phyloP scores from a whole-genome alignment of 352 stramenopile genomes.

The Phytopythium oedochilum region DNA sequence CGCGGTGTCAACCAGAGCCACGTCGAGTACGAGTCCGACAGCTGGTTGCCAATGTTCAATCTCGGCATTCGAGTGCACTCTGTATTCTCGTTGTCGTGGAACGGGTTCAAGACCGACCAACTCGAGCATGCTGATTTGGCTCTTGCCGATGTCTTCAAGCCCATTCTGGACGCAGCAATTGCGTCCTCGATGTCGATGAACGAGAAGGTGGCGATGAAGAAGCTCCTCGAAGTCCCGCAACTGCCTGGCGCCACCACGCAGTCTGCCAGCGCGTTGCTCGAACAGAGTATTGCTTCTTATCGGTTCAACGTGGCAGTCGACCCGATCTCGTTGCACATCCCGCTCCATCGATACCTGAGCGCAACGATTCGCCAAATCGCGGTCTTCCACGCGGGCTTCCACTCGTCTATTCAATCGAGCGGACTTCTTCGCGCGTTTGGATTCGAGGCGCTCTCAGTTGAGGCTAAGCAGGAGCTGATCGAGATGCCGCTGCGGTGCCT shows the following conservation, averaged over 20 bases:
- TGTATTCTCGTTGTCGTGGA: constrained; percentile 77
- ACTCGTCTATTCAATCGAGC: constrained; percentile 35
- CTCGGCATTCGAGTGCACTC: constrained; percentile 84
- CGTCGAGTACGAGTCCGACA: constrained; percentile 87
- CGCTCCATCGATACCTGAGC: constrained; percentile 76
- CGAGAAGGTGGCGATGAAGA: constrained; percentile 46
- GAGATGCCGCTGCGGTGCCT: constrained; percentile 79
- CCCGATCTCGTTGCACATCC: constrained; percentile 72
- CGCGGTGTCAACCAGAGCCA: constrained; percentile 70
- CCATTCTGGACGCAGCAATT: constrained; percentile 39
- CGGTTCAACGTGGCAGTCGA: constrained; percentile 59
- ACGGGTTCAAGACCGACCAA: constrained; percentile 43
- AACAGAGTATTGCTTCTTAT: constrained; percentile 35
- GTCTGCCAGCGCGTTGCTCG: background rate
- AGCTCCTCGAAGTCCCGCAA: constrained; percentile 25
- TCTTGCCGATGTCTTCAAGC: constrained; percentile 42
- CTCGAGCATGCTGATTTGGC: constrained; percentile 21
- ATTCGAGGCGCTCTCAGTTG: constrained; percentile 37
- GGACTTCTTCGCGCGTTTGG: constrained; percentile 52
- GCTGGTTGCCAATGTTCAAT: constrained; percentile 88
- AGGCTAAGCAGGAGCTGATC: constrained; percentile 57
- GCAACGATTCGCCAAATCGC: constrained; percentile 67
- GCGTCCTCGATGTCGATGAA: constrained; percentile 45
- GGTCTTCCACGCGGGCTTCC: constrained; percentile 50
- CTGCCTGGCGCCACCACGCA: constrained; percentile 19